These are phyloP conservation scores for Yarrowia sp. DNA, from an alignment of 805 yeast genomes.

Conservation along the genomic window DNA sequence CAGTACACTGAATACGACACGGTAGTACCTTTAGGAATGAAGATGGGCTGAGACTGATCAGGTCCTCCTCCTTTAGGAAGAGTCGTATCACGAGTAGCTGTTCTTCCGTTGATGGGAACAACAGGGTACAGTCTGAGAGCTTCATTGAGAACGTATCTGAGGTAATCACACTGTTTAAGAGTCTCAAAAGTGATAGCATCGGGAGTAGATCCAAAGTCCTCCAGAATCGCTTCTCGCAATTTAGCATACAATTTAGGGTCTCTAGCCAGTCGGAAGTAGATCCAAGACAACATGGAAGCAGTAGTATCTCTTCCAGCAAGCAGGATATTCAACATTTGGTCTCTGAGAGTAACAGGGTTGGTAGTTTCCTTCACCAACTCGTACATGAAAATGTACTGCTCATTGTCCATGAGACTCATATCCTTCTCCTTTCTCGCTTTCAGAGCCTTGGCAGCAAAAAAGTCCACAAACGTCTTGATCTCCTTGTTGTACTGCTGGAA, in stretches of 20 bases:
- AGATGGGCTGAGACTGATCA: conserved; percentile 43
- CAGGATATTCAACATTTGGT: conserved; percentile 51
- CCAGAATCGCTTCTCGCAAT: conserved; percentile 43
- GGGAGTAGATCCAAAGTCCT: conserved; percentile 41
- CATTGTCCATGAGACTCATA: conserved; percentile 35
- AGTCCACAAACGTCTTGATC: conserved; percentile 43
- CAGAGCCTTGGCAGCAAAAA: conserved; percentile 45
- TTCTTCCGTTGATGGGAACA: conserved; percentile 51
- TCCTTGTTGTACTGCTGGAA: conserved; percentile 39
- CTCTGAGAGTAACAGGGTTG: conserved; percentile 49
- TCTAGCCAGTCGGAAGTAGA: conserved; percentile 47
- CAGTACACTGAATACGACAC: conserved; percentile 44
- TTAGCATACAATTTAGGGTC: conserved; percentile 37
- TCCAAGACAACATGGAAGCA: conserved; percentile 49
- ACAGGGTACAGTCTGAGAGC: conserved; percentile 51
- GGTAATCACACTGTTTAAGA: conserved; percentile 48
- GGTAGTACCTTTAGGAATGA: conserved; percentile 46
- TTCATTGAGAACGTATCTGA: conserved; percentile 50
- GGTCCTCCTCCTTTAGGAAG: conserved; percentile 54
- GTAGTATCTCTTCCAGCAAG: conserved; percentile 59
- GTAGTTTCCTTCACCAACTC: conserved; percentile 51
- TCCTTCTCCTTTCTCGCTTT: conserved; percentile 27
- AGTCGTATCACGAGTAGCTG: conserved; percentile 47
- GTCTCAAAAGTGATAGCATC: conserved; percentile 45
- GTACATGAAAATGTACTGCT: conserved; percentile 47